Evolutionary conservation across 208 protist species (phyloP).

Genomic region (Leishmania mexicana): DNA sequence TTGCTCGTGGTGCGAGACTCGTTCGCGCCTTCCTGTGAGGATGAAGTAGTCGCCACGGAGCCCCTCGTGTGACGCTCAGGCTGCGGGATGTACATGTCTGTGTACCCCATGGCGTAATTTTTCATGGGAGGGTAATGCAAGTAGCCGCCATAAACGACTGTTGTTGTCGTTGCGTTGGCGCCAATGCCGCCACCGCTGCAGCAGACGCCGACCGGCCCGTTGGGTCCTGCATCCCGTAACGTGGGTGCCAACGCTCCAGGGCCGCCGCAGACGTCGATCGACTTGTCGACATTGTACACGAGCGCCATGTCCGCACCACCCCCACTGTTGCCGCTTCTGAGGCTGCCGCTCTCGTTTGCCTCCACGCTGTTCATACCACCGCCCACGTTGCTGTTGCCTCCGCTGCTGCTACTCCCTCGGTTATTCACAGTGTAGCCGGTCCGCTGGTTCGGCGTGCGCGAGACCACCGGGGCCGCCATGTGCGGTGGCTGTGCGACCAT

Average conservation of each 20-base stretch:
- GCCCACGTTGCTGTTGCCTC: background rate
- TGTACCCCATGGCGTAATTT: background rate
- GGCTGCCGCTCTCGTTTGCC: background rate
- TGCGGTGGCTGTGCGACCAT: background rate
- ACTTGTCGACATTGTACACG: background rate
- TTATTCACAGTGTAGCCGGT: background rate
- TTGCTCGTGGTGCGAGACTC: background rate
- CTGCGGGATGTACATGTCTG: background rate
- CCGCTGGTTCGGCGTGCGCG: background rate
- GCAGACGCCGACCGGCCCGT: background rate
- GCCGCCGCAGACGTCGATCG: background rate
- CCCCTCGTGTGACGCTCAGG: background rate
- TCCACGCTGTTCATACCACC: background rate
- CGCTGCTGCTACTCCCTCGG: background rate
- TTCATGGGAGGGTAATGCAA: background rate
- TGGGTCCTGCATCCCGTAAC: background rate
- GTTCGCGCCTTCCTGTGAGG: background rate
- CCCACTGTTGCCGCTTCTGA: background rate
- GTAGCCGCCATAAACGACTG: background rate
- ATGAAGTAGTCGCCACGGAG: background rate
- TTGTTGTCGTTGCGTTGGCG: background rate
- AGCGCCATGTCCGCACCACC: background rate
- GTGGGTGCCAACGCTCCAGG: background rate
- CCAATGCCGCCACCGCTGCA: background rate
- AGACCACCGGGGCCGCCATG: background rate